phyloP scores from a whole-genome alignment of 2,329 filamentous ascomycete species.

The Dothistroma septosporum region DNA sequence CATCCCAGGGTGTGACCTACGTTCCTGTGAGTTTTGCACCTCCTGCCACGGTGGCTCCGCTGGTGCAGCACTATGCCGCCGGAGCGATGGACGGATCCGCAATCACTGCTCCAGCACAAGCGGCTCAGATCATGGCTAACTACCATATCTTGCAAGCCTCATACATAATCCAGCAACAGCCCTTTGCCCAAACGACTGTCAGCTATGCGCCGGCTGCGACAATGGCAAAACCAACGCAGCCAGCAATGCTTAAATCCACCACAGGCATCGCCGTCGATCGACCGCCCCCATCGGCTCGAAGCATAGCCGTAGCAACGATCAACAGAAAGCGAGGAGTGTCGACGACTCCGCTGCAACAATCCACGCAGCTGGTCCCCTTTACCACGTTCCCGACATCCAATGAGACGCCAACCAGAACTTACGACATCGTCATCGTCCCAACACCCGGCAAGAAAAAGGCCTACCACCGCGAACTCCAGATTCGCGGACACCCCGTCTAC shows the following conservation, averaged over 20 bases:
- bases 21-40: not conserved
- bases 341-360: not conserved
- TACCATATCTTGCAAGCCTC: too few species aligned
- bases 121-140: too few species aligned
- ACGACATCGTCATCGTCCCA: not conserved
- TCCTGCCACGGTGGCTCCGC: not conserved
- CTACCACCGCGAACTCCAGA: not conserved
- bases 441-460: not conserved
- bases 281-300: not conserved
- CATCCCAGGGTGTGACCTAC: not conserved
- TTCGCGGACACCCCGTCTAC: not conserved
- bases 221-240: too few species aligned
- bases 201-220: too few species aligned
- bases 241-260: too few species aligned
- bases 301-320: not conserved
- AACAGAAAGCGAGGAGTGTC: not conserved
- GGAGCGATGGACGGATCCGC: not conserved
- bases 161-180: too few species aligned
- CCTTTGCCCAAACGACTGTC: too few species aligned
- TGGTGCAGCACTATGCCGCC: not conserved
- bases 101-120: too few species aligned
- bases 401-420: not conserved
- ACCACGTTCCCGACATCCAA: not conserved
- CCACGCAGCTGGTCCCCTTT: not conserved
- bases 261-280: too few species aligned